Conservation (phyloP, 768 basidiomycete species). For the Cubamyces lactineus region DNA sequence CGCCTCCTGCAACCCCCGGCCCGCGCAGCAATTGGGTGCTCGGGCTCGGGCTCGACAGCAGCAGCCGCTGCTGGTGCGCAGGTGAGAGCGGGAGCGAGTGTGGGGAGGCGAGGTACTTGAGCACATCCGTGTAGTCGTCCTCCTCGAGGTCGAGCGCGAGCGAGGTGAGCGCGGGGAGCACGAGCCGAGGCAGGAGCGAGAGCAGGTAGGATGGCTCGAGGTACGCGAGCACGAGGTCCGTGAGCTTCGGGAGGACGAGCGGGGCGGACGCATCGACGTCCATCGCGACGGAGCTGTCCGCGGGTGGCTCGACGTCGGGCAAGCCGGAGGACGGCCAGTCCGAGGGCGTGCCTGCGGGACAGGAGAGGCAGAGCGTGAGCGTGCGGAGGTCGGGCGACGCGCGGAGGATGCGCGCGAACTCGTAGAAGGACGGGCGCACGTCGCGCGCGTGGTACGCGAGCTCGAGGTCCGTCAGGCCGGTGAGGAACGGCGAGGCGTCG, state of each 20-base stretch:
- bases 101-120: conserved; percentile 46
- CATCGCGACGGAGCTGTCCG: background rate
- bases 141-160: conserved; percentile 58
- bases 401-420: conserved; percentile 55
- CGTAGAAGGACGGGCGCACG: conserved; percentile 60
- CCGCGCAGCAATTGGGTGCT: conserved; percentile 8
- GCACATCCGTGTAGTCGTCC: conserved; percentile 56
- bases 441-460: conserved; percentile 65
- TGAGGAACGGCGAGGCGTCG: conserved; percentile 41
- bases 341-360: conserved; percentile 49
- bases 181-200: conserved; percentile 38
- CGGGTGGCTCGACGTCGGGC: background rate
- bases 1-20: conserved; percentile 13
- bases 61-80: background rate
- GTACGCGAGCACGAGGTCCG: conserved; percentile 39
- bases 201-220: conserved; percentile 35
- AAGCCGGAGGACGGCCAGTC: conserved; percentile 36
- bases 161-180: conserved; percentile 39
- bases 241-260: conserved; percentile 31
- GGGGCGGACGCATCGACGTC: conserved; percentile 21
- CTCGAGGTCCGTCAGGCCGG: conserved; percentile 53
- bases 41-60: background rate
- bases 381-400: conserved; percentile 55
- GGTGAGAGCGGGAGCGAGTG: too few relatives aligned
- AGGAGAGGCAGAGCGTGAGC: conserved; percentile 59